Evolutionary conservation across 164 flowering plant genomes (phyloP).

Genomic region (Malania oleifera): DNA sequence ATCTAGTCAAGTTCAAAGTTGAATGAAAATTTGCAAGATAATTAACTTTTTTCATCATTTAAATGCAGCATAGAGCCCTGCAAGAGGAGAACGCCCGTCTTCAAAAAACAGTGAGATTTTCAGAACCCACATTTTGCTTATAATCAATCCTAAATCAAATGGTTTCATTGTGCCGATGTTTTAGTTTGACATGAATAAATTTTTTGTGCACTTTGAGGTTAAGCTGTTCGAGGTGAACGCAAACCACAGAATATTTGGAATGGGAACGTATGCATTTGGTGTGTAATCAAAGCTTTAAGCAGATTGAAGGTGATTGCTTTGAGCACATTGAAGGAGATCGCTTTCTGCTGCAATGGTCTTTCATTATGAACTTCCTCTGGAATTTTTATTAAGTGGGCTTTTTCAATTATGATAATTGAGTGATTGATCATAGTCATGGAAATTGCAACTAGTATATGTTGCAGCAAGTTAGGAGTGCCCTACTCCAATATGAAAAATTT

Average conservation of each 20-base stretch:
- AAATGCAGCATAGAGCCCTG: constrained; percentile 32
- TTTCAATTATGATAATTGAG: no score
- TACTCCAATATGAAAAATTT: no score
- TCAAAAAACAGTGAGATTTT: constrained; percentile 31
- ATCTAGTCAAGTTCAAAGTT: no score
- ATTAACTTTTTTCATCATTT: neutral
- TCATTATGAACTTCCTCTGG: no score
- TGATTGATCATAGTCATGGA: no score
- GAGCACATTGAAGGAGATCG: no score
- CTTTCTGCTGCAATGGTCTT: no score
- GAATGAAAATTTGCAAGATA: neutral
- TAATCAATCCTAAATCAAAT: neutral
- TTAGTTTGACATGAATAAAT: neutral
- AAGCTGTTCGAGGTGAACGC: constrained; percentile 16
- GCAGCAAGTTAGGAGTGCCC: no score
- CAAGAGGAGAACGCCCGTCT: constrained; percentile 42
- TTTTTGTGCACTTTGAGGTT: neutral
- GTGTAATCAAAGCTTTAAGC: constrained; percentile 4
- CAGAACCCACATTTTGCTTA: neutral
- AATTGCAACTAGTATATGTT: no score
- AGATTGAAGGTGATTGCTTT: no score
- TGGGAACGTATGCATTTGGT: constrained; percentile 1
- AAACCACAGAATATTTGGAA: constrained; percentile 8
- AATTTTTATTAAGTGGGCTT: no score
- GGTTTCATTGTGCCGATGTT: no score